Evolutionary conservation across 2,329 filamentous ascomycete species (phyloP).

Genomic region (Verticillium longisporum): DNA sequence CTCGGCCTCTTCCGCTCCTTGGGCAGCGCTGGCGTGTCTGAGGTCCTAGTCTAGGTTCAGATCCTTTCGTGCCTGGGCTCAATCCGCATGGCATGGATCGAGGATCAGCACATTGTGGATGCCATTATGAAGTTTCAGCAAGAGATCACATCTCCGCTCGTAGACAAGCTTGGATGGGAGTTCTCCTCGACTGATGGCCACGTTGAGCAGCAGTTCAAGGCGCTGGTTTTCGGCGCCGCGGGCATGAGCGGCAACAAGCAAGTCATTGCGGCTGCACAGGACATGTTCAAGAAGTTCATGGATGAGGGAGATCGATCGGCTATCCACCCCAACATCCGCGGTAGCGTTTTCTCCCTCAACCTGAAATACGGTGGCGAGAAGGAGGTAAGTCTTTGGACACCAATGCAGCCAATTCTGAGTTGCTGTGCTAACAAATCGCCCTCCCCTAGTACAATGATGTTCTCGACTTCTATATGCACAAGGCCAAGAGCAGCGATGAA

Average conservation of each 20-base stretch:
- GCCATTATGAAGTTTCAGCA: constrained; percentile 79
- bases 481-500: constrained; percentile 51
- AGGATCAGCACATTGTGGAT: constrained; percentile 65
- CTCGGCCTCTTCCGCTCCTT: constrained; percentile 82
- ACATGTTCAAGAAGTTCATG: constrained; percentile 84
- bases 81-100: constrained; percentile 82
- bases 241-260: constrained; percentile 73
- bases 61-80: constrained; percentile 71
- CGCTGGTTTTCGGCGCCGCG: constrained; percentile 77
- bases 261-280: constrained; percentile 73
- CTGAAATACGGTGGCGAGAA: constrained; percentile 78
- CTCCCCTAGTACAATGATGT: constrained; percentile 62
- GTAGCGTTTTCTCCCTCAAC: constrained; percentile 78
- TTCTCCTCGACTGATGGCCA: constrained; percentile 83
- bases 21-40: constrained; percentile 66
- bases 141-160: constrained; percentile 68
- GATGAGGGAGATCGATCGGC: constrained; percentile 65
- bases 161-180: constrained; percentile 81
- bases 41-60: constrained; percentile 95
- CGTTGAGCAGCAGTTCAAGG: constrained; percentile 91
- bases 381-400: constrained; percentile 48
- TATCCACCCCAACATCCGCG: constrained; percentile 86
- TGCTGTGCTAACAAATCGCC: constrained; percentile 7
- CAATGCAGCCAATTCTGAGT: background rate
- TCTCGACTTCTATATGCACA: constrained; percentile 45